Base-by-base conservation (phyloP, 305 asterid species). In the Stenogyne calaminthoides region DNA sequence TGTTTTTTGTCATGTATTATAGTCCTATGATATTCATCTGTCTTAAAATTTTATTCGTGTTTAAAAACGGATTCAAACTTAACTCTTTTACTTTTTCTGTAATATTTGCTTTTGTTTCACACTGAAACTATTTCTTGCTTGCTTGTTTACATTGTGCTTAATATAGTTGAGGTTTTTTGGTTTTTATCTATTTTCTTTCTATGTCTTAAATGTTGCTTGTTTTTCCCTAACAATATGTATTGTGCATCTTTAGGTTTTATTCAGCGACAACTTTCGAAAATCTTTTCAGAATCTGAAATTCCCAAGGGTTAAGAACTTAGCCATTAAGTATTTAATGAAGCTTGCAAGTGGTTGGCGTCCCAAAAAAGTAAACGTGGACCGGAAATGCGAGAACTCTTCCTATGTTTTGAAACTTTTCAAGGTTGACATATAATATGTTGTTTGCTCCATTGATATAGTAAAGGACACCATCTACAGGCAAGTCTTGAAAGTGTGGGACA, bases 261-360 rank as follows among this genome's bases (percentile, higher is more conserved):
- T 89, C 80, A 87, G 90, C 44, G 89, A 84, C 32, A 75, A 75
- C 56, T 89, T 89, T 65, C 77, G 81, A 69, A 87, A 71, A 71
- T 84, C 95, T 11, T 89, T 87, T 82, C 74, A 44, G 55, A 80
- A 77, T 27, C 37, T 88, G 78, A 67, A 9, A 49, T 18, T 72
- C 84, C 12, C 68, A 79, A 61, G 57, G 19, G 32, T 71, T 64
- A 88, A 73, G 81, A 85, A 69, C 75, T 74, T 80, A 72, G 87
- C 76, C 66, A 46, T 89, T 15, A 77, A 66, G 49, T 63, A 81
- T 34, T 69, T 91, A 68, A 77, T 84, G 66, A 88, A 81, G 78
- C 85, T 89, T 75, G 87, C 92, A 60, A 57, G 82, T 36, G 96
- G 97, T 64, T 89, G 97, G 97, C 84, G 94, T 71, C 96, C 94